These are phyloP conservation scores for Solanum peruvianum DNA, from an alignment of 257 asterid species.

Conservation along the genomic window DNA sequence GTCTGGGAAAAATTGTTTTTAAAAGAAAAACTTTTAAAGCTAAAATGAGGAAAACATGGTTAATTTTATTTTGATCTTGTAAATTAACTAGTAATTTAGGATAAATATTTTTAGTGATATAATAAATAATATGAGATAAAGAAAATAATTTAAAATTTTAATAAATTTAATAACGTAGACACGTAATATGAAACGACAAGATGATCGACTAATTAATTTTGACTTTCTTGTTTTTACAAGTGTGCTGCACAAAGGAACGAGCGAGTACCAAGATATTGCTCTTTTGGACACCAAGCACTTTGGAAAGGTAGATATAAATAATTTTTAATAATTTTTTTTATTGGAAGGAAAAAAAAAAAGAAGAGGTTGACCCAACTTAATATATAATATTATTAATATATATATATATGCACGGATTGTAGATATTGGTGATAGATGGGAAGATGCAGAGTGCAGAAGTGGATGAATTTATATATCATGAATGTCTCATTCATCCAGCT, in stretches of 20 bases:
- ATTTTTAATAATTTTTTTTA: neutral
- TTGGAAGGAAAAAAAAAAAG: neutral
- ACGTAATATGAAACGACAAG: too few relatives aligned
- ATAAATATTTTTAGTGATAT: neutral
- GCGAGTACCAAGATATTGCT: conserved; percentile 90
- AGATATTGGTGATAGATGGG: conserved; percentile 95
- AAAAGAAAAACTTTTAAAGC: neutral
- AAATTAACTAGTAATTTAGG: too few relatives aligned
- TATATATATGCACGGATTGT: conserved; percentile 6
- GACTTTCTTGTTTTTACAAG: conserved; percentile 13
- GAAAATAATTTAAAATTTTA: too few relatives aligned
- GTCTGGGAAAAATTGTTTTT: too few relatives aligned
- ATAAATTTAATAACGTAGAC: too few relatives aligned
- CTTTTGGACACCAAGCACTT: conserved; percentile 85
- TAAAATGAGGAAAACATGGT: too few relatives aligned
- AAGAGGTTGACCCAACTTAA: neutral
- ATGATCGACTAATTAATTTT: neutral
- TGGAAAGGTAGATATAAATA: conserved; percentile 51
- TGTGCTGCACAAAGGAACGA: conserved; percentile 79
- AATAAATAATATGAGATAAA: neutral
- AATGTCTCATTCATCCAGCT: conserved; percentile 91
- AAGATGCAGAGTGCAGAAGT: conserved; percentile 99
- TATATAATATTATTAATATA: neutral
- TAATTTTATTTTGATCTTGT: too few relatives aligned
- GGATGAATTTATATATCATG: conserved; percentile 93